Evolutionary conservation across 257 asterid genomes (phyloP), one percentile per base, ranked within the genome.

Genomic region (Nicotiana undulata): DNA sequence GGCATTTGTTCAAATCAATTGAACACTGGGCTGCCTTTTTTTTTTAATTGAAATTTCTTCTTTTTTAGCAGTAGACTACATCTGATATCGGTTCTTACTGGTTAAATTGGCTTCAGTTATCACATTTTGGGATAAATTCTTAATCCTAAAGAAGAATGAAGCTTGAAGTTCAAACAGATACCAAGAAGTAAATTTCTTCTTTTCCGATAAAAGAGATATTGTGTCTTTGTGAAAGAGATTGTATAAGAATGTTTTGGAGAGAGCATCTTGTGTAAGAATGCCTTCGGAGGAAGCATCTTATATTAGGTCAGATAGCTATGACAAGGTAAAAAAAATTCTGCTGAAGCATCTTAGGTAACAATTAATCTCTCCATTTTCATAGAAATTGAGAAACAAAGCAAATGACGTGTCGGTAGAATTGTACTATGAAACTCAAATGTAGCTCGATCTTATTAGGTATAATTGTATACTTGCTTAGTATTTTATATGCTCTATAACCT

Each of bases 81-180:
- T 70, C 58, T 44, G 58, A 22, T 40, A 68, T 37, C 34, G 34
- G 34, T 20, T 70, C 58, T 20, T 40, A 44, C 77, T 70, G 20
- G 77, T 44, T 70, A 16, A 37, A 22, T 70, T 44, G 20, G 58
- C 34, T 70, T 44, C 58, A 70, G n/a, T 22, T 40, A 44, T 70
- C 58, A 70, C 59, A 70, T 44, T 70, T 7, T 44, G 20, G 22
- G 34, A 70, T 70, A 34, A 44, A 29, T 70, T 11, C 59, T 40
- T 70, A n/a, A 40, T 70, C 59, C 77, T 22, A 44, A 70, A 44
- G 18, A 22, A 70, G 76, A 68, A 49, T 68, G 76, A 68, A 70
- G 56, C 56, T 20, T 68, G 44, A 67, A n/a, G 34, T 70, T 44
- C 10, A n/a, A 40, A 70, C 34, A 28, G 20, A 22, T 70, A 44